A percentile compares a stretch with the other conserved stretches of the same genome.
These are phyloP conservation scores for Lentinula boryana DNA, from an alignment of 768 basidiomycete species.

Conservation along the genomic window DNA sequence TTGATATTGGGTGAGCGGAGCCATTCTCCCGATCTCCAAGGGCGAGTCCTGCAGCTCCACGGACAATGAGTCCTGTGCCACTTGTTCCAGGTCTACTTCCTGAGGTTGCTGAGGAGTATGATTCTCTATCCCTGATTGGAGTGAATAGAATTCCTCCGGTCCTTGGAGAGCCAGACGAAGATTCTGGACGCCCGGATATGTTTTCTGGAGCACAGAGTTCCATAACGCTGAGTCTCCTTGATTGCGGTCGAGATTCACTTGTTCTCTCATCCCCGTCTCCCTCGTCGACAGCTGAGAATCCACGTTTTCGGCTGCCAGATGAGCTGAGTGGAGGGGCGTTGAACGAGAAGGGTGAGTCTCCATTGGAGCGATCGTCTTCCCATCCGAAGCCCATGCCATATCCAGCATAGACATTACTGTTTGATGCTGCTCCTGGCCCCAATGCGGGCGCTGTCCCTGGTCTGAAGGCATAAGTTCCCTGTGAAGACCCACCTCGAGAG, in stretches of 20 bases:
- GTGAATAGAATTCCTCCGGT: slow-evolving; percentile 1
- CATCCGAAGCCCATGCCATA: neutral
- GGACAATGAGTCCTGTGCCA: slow-evolving; percentile 6
- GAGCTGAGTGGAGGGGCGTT: slow-evolving; percentile 3
- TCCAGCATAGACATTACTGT: neutral
- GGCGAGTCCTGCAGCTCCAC: slow-evolving; percentile 7
- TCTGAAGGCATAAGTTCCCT: neutral
- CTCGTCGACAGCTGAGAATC: slow-evolving; percentile 3
- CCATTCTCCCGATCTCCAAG: neutral
- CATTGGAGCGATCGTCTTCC: neutral
- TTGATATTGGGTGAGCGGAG: neutral
- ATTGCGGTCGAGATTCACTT: slow-evolving; percentile 4
- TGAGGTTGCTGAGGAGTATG: neutral
- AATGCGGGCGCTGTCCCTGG: slow-evolving; percentile 1
- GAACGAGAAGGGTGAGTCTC: slow-evolving; percentile 6
- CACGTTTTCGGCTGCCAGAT: neutral
- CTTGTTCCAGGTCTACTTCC: slow-evolving; percentile 3
- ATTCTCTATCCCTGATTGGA: neutral
- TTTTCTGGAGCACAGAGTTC: slow-evolving; percentile 2
- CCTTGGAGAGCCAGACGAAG: neutral
- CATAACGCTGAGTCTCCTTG: slow-evolving; percentile 6
- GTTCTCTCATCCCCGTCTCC: neutral
- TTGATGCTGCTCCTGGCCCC: neutral
- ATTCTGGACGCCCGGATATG: neutral
- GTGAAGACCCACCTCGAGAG: slow-evolving; percentile 2